These are phyloP conservation scores for Rubia tinctorum DNA, from an alignment of 305 asterid genomes.

Conservation along the genomic window DNA sequence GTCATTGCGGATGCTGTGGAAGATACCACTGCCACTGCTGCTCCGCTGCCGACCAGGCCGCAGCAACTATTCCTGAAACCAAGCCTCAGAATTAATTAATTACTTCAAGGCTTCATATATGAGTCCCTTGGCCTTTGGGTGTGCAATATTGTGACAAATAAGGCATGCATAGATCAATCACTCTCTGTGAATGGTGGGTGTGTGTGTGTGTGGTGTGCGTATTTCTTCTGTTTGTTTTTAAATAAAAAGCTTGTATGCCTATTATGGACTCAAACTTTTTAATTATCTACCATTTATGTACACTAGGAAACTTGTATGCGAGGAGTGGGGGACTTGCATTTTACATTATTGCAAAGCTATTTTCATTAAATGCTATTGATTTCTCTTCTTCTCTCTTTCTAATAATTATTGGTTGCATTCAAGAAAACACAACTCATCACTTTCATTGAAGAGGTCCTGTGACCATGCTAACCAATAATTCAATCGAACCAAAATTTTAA, in stretches of 20 bases:
- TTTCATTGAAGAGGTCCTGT: too few species aligned
- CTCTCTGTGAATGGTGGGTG: background rate
- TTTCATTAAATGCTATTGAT: too few species aligned
- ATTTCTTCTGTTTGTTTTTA: background rate
- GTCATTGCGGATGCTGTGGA: slow-evolving; percentile 6
- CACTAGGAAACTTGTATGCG: too few species aligned
- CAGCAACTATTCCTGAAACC: background rate
- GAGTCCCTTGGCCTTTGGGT: background rate
- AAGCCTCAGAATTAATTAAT: background rate
- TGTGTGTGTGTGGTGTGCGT: background rate
- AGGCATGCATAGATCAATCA: background rate
- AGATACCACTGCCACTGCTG: slow-evolving; percentile 14
- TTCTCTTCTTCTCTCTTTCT: too few species aligned
- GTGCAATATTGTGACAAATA: background rate
- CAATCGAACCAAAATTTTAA: too few species aligned
- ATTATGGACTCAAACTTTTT: background rate
- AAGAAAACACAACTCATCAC: too few species aligned
- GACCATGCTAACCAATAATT: too few species aligned
- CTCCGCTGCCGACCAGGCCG: slow-evolving; percentile 13
- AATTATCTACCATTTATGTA: too few species aligned
- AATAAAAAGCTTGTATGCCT: background rate
- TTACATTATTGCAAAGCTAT: too few species aligned
- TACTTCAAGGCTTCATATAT: too few species aligned
- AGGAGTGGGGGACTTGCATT: too few species aligned
- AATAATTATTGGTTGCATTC: too few species aligned